phyloP scores from a whole-genome alignment of 495 filamentous ascomycete species.

The Aspergillus carlsbadensis region DNA sequence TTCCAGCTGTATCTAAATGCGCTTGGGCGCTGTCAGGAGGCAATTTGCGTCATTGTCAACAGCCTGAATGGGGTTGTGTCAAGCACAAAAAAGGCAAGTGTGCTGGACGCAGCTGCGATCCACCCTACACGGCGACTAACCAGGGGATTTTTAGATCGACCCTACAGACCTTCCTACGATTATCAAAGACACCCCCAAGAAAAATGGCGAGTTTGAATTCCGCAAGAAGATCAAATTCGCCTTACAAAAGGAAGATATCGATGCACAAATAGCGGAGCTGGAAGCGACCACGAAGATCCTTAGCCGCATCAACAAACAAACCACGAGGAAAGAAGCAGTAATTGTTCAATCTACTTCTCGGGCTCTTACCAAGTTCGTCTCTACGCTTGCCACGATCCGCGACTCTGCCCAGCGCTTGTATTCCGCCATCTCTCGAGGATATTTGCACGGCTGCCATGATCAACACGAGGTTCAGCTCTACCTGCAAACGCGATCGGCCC shows the following conservation, averaged over 20 bases:
- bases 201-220: constrained; percentile 21
- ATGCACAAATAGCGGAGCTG: constrained; percentile 7
- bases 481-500: no score
- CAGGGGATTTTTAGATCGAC: neutral
- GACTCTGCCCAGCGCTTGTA: neutral
- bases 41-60: no score
- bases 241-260: constrained; percentile 12
- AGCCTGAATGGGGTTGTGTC: no score
- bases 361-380: neutral
- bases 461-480: no score
- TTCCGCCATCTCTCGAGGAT: no score
- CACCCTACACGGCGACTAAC: no score
- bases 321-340: neutral
- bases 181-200: neutral
- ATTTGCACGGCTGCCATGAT: no score
- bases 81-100: no score
- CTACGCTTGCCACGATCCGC: neutral
- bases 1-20: neutral
- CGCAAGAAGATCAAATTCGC: constrained; percentile 11
- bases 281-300: constrained; percentile 3
- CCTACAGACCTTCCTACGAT: neutral
- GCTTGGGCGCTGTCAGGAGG: neutral
- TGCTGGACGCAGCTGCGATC: no score
- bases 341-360: neutral
- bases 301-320: constrained; percentile 2